Evolutionary conservation across 163 green algal genomes (phyloP).

Genomic region (Chlamydomonas reinhardtii): DNA sequence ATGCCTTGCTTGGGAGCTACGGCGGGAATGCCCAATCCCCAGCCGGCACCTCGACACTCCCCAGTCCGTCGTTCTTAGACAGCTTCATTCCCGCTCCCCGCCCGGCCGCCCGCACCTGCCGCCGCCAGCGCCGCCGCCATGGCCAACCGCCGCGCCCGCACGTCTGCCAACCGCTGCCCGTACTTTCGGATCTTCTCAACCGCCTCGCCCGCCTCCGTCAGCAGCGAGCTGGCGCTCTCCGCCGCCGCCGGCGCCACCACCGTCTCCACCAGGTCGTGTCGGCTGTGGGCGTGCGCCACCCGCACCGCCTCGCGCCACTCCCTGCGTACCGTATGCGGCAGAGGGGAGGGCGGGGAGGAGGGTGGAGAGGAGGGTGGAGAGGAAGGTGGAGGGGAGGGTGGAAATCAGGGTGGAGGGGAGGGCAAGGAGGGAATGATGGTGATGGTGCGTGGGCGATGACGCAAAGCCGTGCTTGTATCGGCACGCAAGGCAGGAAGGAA

Average conservation of each 20-base stretch:
- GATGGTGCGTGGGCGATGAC: too few species aligned
- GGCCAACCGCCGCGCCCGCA: conserved; percentile 65
- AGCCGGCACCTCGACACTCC: too few species aligned
- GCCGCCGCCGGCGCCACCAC: conserved; percentile 65
- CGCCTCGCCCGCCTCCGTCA: conserved; percentile 67
- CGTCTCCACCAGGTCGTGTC: conserved; percentile 71
- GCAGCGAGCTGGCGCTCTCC: conserved; percentile 37
- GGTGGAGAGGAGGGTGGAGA: background rate
- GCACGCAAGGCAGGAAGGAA: too few species aligned
- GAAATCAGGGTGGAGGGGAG: too few species aligned
- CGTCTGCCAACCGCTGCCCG: conserved; percentile 70
- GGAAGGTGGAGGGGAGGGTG: background rate
- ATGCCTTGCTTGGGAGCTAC: too few species aligned
- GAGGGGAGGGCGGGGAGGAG: background rate
- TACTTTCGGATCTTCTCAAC: conserved; percentile 81
- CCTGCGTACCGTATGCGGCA: too few species aligned
- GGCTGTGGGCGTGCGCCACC: conserved; percentile 59
- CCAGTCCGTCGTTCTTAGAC: too few species aligned
- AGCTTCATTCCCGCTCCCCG: background rate
- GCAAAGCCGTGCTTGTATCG: too few species aligned
- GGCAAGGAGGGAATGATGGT: too few species aligned
- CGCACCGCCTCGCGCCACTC: conserved; percentile 89
- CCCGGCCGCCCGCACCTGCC: conserved; percentile 9
- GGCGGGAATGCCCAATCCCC: too few species aligned
- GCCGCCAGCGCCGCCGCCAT: conserved; percentile 67